phyloP scores from a whole-genome alignment of 108 stramenopile species.

The Asterionellopsis glacialis region DNA sequence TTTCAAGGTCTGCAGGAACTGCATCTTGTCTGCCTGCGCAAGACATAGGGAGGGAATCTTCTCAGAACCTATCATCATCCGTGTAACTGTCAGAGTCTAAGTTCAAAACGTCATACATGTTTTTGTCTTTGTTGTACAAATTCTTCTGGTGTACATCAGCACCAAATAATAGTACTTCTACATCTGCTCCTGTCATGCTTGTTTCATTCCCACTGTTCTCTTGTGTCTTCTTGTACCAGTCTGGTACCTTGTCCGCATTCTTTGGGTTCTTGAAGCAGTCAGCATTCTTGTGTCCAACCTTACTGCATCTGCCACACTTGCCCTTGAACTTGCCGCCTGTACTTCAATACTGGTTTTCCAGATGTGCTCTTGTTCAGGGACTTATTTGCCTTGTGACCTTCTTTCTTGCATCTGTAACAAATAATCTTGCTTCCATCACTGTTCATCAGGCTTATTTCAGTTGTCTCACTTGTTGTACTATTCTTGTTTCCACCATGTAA shows the following conservation, averaged over 20 bases:
- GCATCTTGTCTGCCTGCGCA: too few relatives aligned
- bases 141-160: too few relatives aligned
- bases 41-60: too few relatives aligned
- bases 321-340: not conserved
- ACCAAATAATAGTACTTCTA: too few relatives aligned
- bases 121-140: too few relatives aligned
- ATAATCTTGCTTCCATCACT: not conserved
- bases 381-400: not conserved
- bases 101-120: too few relatives aligned
- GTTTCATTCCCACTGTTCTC: too few relatives aligned
- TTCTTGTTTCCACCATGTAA: not conserved
- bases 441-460: not conserved
- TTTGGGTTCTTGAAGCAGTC: not conserved
- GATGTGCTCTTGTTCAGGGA: too few relatives aligned
- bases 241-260: too few relatives aligned
- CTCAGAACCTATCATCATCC: too few relatives aligned
- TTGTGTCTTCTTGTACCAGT: not conserved
- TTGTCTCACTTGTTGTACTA: not conserved
- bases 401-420: not conserved
- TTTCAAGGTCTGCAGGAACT: not conserved
- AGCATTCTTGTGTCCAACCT: not conserved
- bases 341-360: not conserved
- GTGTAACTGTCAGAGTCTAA: too few relatives aligned
- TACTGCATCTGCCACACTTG: not conserved
- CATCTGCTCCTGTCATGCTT: too few relatives aligned